Conservation (phyloP, 1,284 basidiomycete species). For the Trametes polyzona region DNA sequence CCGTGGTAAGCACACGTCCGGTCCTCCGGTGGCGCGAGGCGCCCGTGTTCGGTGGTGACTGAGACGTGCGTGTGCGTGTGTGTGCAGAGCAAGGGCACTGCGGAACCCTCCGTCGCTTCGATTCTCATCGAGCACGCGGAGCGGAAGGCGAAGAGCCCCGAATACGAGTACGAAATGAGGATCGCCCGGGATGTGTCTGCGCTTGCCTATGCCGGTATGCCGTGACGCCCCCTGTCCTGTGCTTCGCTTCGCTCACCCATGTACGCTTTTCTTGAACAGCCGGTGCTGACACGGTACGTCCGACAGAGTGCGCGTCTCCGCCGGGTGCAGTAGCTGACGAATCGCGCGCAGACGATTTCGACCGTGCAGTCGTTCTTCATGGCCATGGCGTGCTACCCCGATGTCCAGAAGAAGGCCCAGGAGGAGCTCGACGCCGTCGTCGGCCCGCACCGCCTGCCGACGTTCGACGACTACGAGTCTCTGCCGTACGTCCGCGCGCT, state of each 20-base stretch:
- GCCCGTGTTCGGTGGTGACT: not conserved
- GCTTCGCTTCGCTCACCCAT: not conserved
- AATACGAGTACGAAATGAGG: slow-evolving; percentile 11
- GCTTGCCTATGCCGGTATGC: slow-evolving; percentile 18
- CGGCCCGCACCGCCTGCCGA: slow-evolving; percentile 39
- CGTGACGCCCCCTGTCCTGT: not conserved
- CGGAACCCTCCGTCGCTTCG: slow-evolving; percentile 14
- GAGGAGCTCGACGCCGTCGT: slow-evolving; percentile 31
- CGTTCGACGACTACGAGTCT: slow-evolving; percentile 36
- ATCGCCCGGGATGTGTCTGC: slow-evolving; percentile 16
- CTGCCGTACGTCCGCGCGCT: slow-evolving; percentile 20
- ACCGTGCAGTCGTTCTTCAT: slow-evolving; percentile 37
- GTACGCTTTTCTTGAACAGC: slow-evolving; percentile 1
- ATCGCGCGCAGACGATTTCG: slow-evolving; percentile 10
- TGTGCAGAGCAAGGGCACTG: slow-evolving; percentile 10
- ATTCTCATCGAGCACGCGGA: slow-evolving; percentile 11
- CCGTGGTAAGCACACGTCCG: slow-evolving; percentile 6
- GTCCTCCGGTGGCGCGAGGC: too few relatives aligned
- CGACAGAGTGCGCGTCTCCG: too few relatives aligned
- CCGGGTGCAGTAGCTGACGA: not conserved
- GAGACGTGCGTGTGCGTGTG: not conserved
- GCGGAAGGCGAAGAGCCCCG: slow-evolving; percentile 4
- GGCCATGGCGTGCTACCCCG: slow-evolving; percentile 40
- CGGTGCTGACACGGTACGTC: slow-evolving; percentile 23
- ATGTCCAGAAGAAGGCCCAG: slow-evolving; percentile 40